Conservation (phyloP, 169 alveolate species). For the Babesia gibsoni region DNA sequence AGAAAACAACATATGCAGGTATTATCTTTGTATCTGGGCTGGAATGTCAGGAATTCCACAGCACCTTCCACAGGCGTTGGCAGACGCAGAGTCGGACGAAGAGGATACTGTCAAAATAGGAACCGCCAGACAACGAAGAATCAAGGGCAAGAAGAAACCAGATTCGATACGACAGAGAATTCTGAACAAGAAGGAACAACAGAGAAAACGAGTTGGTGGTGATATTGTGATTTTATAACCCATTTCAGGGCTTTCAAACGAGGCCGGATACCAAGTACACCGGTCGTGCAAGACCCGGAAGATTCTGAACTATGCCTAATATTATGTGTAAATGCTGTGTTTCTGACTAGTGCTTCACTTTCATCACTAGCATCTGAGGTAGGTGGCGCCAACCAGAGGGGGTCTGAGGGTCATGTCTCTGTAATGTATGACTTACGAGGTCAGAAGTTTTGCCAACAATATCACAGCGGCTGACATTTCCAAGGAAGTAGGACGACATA, state of each 20-base stretch:
- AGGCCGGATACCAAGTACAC: slow-evolving; percentile 93
- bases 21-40: slow-evolving; percentile 90
- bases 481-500: slow-evolving; percentile 27
- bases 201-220: slow-evolving; percentile 78
- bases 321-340: not conserved
- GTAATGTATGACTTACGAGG: not conserved
- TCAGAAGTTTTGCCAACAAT: slow-evolving; percentile 29
- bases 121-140: slow-evolving; percentile 1
- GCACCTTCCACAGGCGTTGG: slow-evolving; percentile 53
- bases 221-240: not conserved
- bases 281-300: slow-evolving; percentile 89
- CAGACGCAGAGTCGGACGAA: slow-evolving; percentile 28
- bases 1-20: slow-evolving; percentile 17
- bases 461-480: slow-evolving; percentile 28
- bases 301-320: slow-evolving; percentile 56
- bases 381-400: slow-evolving; percentile 54
- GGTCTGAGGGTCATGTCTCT: not conserved
- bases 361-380: slow-evolving; percentile 27
- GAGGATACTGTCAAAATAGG: slow-evolving; percentile 23
- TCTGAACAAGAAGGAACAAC: slow-evolving; percentile 89
- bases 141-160: slow-evolving; percentile 56
- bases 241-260: slow-evolving; percentile 82
- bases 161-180: slow-evolving; percentile 61
- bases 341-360: not conserved
- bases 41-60: slow-evolving; percentile 78